Conservation (phyloP, 306 rosid species). For the Cicer chorassanicum region DNA sequence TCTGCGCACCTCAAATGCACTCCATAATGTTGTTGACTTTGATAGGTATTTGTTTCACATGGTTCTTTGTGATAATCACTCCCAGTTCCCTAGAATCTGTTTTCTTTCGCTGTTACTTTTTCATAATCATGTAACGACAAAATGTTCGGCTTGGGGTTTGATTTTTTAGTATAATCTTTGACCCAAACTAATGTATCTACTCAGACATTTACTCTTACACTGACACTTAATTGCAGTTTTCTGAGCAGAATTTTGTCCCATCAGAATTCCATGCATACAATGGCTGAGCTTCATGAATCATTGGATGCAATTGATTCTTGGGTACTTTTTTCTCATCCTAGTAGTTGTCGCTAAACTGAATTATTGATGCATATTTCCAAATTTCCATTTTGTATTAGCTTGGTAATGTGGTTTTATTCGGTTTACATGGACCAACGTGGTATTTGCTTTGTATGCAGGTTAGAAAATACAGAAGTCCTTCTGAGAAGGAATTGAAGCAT, state of each 20-base stretch:
- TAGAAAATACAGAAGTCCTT: constrained; percentile 65
- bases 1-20: constrained; percentile 69
- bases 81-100: neutral
- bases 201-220: constrained; percentile 41
- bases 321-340: constrained; percentile 58
- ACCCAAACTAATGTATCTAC: constrained; percentile 25
- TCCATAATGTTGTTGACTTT: constrained; percentile 66
- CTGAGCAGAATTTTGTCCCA: constrained; percentile 60
- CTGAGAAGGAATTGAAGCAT: constrained; percentile 88
- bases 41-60: constrained; percentile 57
- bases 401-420: constrained; percentile 34
- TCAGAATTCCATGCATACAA: constrained; percentile 60
- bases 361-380: constrained; percentile 29
- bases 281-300: constrained; percentile 68
- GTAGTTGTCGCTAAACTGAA: constrained; percentile 27
- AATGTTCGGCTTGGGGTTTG: constrained; percentile 16
- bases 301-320: constrained; percentile 67
- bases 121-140: neutral
- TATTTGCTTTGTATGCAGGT: constrained; percentile 55
- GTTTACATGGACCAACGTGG: constrained; percentile 47
- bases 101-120: constrained; percentile 14
- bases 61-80: constrained; percentile 22
- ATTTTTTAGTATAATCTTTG: constrained; percentile 22
- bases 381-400: constrained; percentile 34
- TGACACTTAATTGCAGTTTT: constrained; percentile 59